phyloP scores from a whole-genome alignment of 140 eudicot species.

The Ambrosia hybrid region DNA sequence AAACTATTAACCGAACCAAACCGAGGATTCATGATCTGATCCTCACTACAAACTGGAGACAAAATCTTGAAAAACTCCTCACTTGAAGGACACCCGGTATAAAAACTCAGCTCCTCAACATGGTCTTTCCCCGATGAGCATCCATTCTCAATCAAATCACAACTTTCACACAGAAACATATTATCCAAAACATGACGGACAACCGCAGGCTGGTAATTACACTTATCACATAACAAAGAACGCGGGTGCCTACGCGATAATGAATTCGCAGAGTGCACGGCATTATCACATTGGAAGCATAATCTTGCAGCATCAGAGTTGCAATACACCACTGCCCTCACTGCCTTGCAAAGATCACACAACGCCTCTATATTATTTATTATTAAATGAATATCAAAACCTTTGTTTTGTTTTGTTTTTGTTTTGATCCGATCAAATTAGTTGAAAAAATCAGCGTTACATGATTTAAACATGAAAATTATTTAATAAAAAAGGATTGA shows the following conservation, averaged over 20 bases:
- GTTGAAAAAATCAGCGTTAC: not conserved
- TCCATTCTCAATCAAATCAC: slow-evolving; percentile 42
- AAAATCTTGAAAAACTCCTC: slow-evolving; percentile 44
- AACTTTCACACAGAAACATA: slow-evolving; percentile 43
- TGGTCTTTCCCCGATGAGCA: slow-evolving; percentile 33
- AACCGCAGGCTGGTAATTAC: slow-evolving; percentile 41
- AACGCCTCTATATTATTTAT: slow-evolving; percentile 38
- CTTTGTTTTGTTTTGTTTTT: not conserved
- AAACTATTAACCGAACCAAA: slow-evolving; percentile 19
- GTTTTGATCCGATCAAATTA: not conserved
- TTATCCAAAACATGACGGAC: slow-evolving; percentile 47
- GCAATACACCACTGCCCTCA: slow-evolving; percentile 62
- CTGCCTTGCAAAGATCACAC: slow-evolving; percentile 62
- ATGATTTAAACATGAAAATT: not conserved
- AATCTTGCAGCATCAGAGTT: slow-evolving; percentile 59
- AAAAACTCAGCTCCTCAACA: slow-evolving; percentile 33
- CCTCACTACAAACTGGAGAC: slow-evolving; percentile 37
- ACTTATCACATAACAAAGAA: slow-evolving; percentile 55
- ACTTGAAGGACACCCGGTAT: slow-evolving; percentile 55
- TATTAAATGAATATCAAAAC: not conserved
- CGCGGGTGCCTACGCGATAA: slow-evolving; percentile 53
- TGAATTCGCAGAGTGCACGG: slow-evolving; percentile 62
- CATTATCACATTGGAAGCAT: slow-evolving; percentile 57
- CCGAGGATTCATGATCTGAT: slow-evolving; percentile 17
- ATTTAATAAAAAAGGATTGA: not conserved